A percentile compares a stretch with the other conserved stretches of the same genome.
Conservation (phyloP, 116 monocot species). For the Papilionanthe hybrid region DNA sequence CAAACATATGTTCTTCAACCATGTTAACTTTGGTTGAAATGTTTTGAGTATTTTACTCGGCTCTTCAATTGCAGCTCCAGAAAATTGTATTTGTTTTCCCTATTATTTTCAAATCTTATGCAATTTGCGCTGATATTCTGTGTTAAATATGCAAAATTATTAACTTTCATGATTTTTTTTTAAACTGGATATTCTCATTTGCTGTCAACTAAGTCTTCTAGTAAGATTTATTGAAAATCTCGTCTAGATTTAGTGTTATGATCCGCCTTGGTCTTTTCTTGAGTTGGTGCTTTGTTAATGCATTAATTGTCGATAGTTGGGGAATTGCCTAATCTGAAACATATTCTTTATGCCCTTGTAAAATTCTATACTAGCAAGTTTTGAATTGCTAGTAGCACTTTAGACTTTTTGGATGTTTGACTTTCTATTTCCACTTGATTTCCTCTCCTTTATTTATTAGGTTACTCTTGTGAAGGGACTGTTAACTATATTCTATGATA, state of each 20-base stretch:
- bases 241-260: no score
- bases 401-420: background rate
- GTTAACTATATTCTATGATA: no score
- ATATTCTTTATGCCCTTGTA: no score
- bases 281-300: no score
- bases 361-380: no score
- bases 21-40: background rate
- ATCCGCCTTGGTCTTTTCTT: no score
- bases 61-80: background rate
- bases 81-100: background rate
- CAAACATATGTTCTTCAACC: background rate
- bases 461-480: background rate
- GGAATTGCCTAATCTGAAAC: no score
- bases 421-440: background rate
- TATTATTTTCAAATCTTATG: background rate
- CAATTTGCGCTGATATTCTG: background rate
- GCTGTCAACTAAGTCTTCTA: background rate
- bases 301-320: no score
- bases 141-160: no score
- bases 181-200: background rate
- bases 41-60: background rate
- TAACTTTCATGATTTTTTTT: background rate
- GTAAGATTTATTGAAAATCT: no score
- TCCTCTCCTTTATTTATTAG: background rate
- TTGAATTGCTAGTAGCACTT: background rate